Evolutionary conservation across 2,329 filamentous ascomycete genomes (phyloP).

Genomic region (Neospermospora avenae): DNA sequence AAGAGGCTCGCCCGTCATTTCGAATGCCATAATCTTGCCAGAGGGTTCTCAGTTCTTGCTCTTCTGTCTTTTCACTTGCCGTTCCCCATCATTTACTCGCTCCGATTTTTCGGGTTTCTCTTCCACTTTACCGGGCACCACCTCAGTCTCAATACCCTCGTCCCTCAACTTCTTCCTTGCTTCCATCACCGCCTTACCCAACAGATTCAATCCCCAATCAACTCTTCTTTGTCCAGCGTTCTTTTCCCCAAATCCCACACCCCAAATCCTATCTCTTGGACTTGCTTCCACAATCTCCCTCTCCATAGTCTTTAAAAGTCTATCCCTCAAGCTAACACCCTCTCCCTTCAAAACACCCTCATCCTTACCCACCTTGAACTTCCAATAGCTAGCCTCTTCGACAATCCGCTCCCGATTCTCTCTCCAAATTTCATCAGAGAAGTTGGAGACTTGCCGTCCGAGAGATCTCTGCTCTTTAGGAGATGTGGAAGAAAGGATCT

Average conservation of each 20-base stretch:
- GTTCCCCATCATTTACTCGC: not conserved
- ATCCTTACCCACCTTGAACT: constrained; percentile 47
- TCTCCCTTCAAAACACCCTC: constrained; percentile 31
- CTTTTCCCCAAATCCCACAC: constrained; percentile 55
- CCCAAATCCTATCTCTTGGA: constrained; percentile 62
- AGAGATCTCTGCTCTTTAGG: constrained; percentile 51
- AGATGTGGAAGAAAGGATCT: constrained; percentile 46
- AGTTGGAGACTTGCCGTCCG: constrained; percentile 52
- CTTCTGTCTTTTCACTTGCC: not conserved
- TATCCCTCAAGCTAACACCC: constrained; percentile 38
- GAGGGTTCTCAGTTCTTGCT: not conserved
- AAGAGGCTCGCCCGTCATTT: no score
- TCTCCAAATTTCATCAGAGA: constrained; percentile 51
- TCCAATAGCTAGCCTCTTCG: constrained; percentile 53
- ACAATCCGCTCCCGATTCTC: constrained; percentile 52
- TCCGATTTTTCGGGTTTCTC: not conserved
- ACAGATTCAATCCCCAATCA: constrained; percentile 61
- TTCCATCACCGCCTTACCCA: constrained; percentile 60
- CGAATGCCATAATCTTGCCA: not conserved
- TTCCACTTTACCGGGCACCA: not conserved
- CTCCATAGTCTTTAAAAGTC: constrained; percentile 56
- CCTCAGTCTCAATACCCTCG: not conserved
- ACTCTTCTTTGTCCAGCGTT: constrained; percentile 46
- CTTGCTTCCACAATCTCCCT: constrained; percentile 60
- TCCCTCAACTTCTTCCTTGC: constrained; percentile 50